Conservation (phyloP, 179 eudicot species). For the Beta corolliflora region DNA sequence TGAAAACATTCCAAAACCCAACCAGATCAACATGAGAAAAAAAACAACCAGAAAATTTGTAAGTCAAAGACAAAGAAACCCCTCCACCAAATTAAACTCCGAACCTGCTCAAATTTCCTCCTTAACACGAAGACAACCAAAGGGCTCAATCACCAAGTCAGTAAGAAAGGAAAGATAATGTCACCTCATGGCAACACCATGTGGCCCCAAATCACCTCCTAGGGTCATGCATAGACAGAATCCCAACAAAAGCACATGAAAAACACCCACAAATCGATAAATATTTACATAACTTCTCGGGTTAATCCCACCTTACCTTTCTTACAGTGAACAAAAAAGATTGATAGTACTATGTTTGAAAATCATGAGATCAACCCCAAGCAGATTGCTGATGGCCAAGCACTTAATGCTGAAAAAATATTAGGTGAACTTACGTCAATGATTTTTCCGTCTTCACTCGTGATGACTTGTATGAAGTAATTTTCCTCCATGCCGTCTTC, state of each 20-base stretch:
- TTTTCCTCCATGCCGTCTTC: constrained; percentile 64
- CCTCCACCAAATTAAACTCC: neutral
- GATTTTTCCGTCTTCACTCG: constrained; percentile 49
- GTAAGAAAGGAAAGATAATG: neutral
- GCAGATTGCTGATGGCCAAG: neutral
- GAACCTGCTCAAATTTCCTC: neutral
- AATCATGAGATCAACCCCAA: constrained; percentile 1
- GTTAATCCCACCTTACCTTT: neutral
- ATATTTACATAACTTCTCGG: neutral
- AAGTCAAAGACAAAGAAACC: neutral
- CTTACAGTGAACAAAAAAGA: neutral
- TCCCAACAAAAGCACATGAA: neutral
- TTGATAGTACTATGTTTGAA: neutral
- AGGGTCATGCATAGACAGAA: neutral
- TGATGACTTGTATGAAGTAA: constrained; percentile 77
- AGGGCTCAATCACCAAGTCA: neutral
- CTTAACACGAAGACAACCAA: neutral
- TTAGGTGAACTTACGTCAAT: constrained; percentile 54
- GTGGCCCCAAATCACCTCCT: neutral
- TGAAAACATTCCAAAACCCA: neutral
- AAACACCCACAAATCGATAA: neutral
- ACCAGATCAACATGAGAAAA: neutral
- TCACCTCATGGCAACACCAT: neutral
- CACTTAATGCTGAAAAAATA: neutral
- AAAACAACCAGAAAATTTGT: neutral